phyloP scores from a whole-genome alignment of 306 rosid species.

The Lotus japonicus region DNA sequence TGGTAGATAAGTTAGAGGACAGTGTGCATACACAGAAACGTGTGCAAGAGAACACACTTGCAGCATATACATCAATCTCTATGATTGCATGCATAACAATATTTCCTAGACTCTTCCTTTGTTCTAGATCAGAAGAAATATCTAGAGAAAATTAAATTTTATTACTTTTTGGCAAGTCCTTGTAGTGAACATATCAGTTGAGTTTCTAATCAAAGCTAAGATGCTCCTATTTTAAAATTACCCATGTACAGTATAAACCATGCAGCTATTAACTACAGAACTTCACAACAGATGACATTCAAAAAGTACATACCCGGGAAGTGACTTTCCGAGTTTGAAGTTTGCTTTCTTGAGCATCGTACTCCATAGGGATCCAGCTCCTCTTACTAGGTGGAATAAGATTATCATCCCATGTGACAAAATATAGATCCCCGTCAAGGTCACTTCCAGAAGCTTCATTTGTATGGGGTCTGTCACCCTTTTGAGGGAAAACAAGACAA shows the following conservation, averaged over 20 bases:
- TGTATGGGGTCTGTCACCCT: slow-evolving; percentile 85
- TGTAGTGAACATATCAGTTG: background rate
- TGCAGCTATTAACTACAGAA: slow-evolving; percentile 2
- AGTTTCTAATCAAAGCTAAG: slow-evolving; percentile 2
- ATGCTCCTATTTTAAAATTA: background rate
- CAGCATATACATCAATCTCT: background rate
- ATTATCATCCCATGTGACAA: slow-evolving; percentile 84
- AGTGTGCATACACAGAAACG: background rate
- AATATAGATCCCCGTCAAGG: slow-evolving; percentile 90
- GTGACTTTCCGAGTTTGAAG: slow-evolving; percentile 25
- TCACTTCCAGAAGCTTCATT: slow-evolving; percentile 98
- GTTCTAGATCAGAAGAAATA: slow-evolving; percentile 10
- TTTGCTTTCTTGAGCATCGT: slow-evolving; percentile 40
- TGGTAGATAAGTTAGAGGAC: background rate
- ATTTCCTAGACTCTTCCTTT: background rate
- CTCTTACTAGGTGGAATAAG: slow-evolving; percentile 80
- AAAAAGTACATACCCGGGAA: slow-evolving; percentile 33
- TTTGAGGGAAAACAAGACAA: slow-evolving; percentile 86
- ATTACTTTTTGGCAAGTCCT: background rate
- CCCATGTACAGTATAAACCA: background rate
- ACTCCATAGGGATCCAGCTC: slow-evolving; percentile 76
- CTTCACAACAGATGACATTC: slow-evolving; percentile 7
- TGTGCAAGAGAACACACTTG: background rate
- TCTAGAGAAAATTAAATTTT: background rate
- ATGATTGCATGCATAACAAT: background rate